phyloP scores from a whole-genome alignment of 2,329 filamentous ascomycete genomes.

The Colletotrichum sp. region DNA sequence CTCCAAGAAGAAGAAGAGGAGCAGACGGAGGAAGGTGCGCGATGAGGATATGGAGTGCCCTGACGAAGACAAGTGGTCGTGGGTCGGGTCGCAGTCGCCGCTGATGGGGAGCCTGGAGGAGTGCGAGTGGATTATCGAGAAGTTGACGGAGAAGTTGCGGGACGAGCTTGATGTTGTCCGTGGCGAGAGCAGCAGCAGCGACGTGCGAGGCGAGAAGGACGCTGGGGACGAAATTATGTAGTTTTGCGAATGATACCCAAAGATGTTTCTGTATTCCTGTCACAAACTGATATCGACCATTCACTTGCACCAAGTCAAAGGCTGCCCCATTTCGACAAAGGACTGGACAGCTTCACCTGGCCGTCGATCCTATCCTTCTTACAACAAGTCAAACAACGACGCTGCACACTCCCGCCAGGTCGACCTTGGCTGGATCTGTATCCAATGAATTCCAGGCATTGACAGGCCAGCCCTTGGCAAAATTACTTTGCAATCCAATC shows the following conservation, averaged over 20 bases:
- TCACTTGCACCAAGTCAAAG: not conserved
- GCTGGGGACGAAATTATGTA: conserved; percentile 15
- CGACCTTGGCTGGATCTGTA: not conserved
- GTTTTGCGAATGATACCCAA: not conserved
- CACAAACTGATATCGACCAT: not conserved
- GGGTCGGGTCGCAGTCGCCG: conserved; percentile 73
- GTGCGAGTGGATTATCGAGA: conserved; percentile 75
- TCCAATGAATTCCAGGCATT: not conserved
- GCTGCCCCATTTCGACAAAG: not conserved
- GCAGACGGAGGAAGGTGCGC: conserved; percentile 16
- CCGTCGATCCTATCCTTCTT: not conserved
- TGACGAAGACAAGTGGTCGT: conserved; percentile 65
- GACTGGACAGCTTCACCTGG: not conserved
- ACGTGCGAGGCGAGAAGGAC: conserved; percentile 46
- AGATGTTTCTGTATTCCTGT: not conserved
- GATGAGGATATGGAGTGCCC: conserved; percentile 23
- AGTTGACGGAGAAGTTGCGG: conserved; percentile 62
- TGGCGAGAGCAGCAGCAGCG: conserved; percentile 30
- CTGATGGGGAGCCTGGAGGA: conserved; percentile 73
- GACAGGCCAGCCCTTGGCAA: not conserved
- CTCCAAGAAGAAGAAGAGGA: conserved; percentile 21
- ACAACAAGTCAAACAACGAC: not conserved
- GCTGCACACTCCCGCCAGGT: not conserved
- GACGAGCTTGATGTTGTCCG: conserved; percentile 51
- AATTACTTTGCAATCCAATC: not conserved